Evolutionary conservation across 163 green algal species (phyloP), one percentile per base, ranked within the genome.

Genomic region (Volvox carteri): DNA sequence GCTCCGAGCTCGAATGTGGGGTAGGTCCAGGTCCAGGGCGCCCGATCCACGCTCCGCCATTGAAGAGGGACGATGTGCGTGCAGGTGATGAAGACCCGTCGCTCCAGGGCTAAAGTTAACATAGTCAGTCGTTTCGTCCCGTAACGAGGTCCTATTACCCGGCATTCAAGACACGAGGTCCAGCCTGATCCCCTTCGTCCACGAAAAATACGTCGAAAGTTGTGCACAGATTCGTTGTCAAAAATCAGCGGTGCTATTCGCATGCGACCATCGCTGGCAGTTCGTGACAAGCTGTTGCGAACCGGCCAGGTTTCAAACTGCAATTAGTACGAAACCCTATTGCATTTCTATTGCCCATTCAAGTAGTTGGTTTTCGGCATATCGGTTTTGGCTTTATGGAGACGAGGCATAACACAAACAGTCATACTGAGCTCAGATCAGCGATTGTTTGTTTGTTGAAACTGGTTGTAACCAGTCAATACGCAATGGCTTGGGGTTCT

Each of bases 61-160:
- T 30, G 28, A 25, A 19, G 41, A 3, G 12, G 52, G 30, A 39
- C 77, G 77, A 28, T 85, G 77, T 11, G 19, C 39, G 35, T 85
- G 77, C 3, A 85, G 52, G 16, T 85, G 54, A 28, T 85, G 77
- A 23, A 85, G 77, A 37, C 75, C 75, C 9, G 48, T 56, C 5
- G 30, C 50, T 14, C 73, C 73, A 42, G 73, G 44, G 28, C 73
- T 33, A 28, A 80, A 42, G 28, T 84, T 46, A n/a, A 35, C 4
- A 48, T 52, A 84, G 12, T 84, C 75, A n/a, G n/a, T n/a, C 48
- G 33, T 56, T 46, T 84, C 75, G 37, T 68, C 75, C 30, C 33
- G 46, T 30, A 50, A 30, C 33, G 65, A 44, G 21, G 33, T 46
- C 65, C 65, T 75, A 33, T 75, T 75, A 23, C 33, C 46, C 33